phyloP scores from a whole-genome alignment of 2,329 filamentous ascomycete species.

The Microdochium trichocladiopsis region DNA sequence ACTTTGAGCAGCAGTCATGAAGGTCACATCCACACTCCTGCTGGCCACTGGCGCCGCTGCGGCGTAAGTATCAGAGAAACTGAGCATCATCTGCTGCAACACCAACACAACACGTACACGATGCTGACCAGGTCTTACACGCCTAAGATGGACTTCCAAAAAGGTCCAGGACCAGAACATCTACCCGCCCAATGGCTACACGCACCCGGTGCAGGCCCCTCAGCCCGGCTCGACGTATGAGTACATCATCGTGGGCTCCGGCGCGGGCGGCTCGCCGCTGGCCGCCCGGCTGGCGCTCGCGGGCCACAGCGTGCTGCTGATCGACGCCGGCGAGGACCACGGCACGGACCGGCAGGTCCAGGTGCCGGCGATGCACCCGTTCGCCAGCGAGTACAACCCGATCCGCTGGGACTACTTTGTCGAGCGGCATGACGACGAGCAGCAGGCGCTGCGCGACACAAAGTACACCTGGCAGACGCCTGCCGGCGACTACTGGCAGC shows the following conservation, averaged over 20 bases:
- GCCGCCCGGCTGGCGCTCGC: conserved; percentile 41
- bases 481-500: conserved; percentile 26
- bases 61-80: background rate
- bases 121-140: background rate
- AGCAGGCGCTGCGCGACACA: conserved; percentile 39
- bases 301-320: conserved; percentile 41
- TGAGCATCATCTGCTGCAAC: background rate
- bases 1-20: background rate
- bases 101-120: background rate
- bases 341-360: conserved; percentile 12
- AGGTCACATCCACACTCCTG: background rate
- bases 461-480: conserved; percentile 34
- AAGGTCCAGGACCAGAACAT: background rate
- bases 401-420: conserved; percentile 53
- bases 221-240: conserved; percentile 27
- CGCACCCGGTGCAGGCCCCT: background rate
- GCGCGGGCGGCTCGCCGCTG: conserved; percentile 42
- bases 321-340: conserved; percentile 34
- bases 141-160: background rate
- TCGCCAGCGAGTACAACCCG: conserved; percentile 12
- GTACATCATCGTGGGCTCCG: conserved; percentile 45
- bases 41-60: background rate
- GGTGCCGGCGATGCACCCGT: conserved; percentile 14
- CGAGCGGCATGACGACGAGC: conserved; percentile 47
- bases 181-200: conserved; percentile 1